Conservation (phyloP, 169 alveolate species). For the Plasmodium adleri region DNA sequence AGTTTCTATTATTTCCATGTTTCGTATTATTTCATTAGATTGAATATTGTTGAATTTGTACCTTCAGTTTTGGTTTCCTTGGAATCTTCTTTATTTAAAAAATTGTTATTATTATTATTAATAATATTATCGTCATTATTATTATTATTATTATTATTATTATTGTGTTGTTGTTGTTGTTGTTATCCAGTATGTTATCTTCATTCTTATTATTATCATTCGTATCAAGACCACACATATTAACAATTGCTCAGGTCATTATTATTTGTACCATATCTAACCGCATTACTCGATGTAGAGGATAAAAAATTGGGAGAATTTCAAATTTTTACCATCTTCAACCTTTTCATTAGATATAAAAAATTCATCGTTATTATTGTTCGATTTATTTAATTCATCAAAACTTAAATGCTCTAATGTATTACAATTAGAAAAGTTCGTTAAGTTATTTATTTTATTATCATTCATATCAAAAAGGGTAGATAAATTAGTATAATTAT, state of each 20-base stretch:
- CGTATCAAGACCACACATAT: not conserved
- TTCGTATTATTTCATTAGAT: not conserved
- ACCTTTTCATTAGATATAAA: slow-evolving; percentile 25
- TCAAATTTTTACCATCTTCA: slow-evolving; percentile 11
- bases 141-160: not conserved
- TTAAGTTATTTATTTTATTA: slow-evolving; percentile 14
- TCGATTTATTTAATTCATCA: slow-evolving; percentile 25
- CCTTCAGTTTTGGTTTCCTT: no score
- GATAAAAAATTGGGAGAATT: not conserved
- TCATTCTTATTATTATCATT: slow-evolving; percentile 28
- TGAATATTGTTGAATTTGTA: no score
- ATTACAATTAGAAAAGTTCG: slow-evolving; percentile 32
- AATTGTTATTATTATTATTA: no score
- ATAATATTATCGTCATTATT: not conserved
- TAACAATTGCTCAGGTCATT: not conserved
- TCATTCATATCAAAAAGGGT: slow-evolving; percentile 39
- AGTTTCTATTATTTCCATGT: not conserved
- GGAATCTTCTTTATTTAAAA: no score
- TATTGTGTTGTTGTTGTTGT: not conserved
- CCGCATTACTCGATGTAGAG: not conserved
- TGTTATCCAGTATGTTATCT: not conserved
- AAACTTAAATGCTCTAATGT: slow-evolving; percentile 51
- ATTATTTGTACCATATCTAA: not conserved
- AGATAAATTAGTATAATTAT: slow-evolving; percentile 42
- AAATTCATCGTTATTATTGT: slow-evolving; percentile 8